Evolutionary conservation across 345 rosid genomes (phyloP).

Genomic region (Adansonia digitata): DNA sequence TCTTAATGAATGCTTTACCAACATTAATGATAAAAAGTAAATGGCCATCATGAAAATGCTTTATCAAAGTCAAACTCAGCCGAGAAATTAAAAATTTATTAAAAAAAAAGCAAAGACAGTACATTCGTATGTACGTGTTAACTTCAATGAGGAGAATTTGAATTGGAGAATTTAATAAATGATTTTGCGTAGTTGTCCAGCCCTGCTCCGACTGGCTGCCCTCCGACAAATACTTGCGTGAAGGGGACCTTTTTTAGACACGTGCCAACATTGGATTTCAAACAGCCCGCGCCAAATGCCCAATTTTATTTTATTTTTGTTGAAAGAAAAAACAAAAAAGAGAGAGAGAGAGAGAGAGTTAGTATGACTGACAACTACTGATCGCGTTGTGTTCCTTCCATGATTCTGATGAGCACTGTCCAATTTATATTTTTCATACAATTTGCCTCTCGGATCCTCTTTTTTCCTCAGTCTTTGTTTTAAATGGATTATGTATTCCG

Average conservation of each 20-base stretch:
- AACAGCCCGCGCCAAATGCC: background rate
- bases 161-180: background rate
- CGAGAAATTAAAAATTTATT: background rate
- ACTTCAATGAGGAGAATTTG: background rate
- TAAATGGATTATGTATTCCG: background rate
- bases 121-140: background rate
- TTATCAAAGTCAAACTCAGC: conserved; percentile 27
- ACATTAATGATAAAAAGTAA: conserved; percentile 24
- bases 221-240: background rate
- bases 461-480: background rate
- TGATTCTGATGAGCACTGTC: background rate
- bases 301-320: background rate
- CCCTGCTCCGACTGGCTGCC: too few species aligned
- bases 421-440: background rate
- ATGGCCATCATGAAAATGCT: conserved; percentile 15
- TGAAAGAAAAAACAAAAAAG: background rate
- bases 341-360: too few species aligned
- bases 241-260: background rate
- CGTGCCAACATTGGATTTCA: background rate
- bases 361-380: background rate
- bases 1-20: conserved; percentile 19
- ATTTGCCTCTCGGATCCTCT: background rate
- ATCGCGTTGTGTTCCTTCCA: background rate
- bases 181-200: background rate
- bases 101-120: background rate